Conservation (phyloP, 371 early-diverging fungal genomes). For the Mortierella sp. region DNA sequence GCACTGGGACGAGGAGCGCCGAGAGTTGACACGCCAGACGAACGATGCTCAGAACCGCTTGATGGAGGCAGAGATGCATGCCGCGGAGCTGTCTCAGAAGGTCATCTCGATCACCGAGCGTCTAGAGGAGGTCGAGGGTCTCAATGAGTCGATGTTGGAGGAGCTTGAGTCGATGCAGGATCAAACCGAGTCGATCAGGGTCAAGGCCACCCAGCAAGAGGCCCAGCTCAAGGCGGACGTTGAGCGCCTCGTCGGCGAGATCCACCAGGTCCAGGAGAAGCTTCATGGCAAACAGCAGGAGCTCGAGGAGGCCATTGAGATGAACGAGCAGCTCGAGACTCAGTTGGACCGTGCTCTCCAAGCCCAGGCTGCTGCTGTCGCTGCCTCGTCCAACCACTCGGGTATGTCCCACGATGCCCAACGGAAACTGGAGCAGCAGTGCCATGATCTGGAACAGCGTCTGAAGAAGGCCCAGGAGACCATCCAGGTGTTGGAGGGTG, state of each 20-base stretch:
- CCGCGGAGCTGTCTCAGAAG: slow-evolving; percentile 52
- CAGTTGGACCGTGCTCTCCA: slow-evolving; percentile 36
- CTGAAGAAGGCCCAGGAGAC: slow-evolving; percentile 40
- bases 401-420: slow-evolving; percentile 6
- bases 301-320: slow-evolving; percentile 36
- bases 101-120: slow-evolving; percentile 46
- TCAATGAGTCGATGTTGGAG: slow-evolving; percentile 45
- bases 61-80: slow-evolving; percentile 49
- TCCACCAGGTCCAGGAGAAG: slow-evolving; percentile 45
- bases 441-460: slow-evolving; percentile 42
- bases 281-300: slow-evolving; percentile 34
- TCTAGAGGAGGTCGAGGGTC: slow-evolving; percentile 40
- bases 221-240: slow-evolving; percentile 46
- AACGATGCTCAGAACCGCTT: slow-evolving; percentile 32
- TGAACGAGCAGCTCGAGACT: slow-evolving; percentile 46
- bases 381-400: slow-evolving; percentile 6
- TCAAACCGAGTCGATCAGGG: slow-evolving; percentile 22
- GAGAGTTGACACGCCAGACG: slow-evolving; percentile 24
- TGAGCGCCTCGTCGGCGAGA: slow-evolving; percentile 48
- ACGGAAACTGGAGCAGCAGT: slow-evolving; percentile 29
- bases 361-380: slow-evolving; percentile 17
- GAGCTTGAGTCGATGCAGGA: slow-evolving; percentile 44
- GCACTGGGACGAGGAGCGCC: slow-evolving; percentile 50
- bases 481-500: slow-evolving; percentile 34
- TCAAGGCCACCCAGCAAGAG: slow-evolving; percentile 24